Percentiles rank a stretch among this genome's conserved stretches.
Evolutionary conservation across 345 rosid genomes (phyloP).

Genomic region (Lepidium sativum): DNA sequence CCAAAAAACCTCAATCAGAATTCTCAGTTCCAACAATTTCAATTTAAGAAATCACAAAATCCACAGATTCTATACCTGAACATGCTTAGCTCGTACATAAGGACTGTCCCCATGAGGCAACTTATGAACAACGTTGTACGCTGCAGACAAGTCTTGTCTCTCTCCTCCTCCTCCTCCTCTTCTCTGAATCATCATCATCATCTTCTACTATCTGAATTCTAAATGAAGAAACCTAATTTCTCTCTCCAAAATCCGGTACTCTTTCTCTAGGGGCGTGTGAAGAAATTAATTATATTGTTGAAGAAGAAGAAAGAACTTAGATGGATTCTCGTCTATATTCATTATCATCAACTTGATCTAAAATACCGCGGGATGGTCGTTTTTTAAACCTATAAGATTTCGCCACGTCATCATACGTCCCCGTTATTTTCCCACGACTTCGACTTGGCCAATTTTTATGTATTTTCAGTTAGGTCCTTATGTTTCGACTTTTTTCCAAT

Average conservation of each 20-base stretch:
- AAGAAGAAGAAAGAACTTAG: constrained; percentile 31
- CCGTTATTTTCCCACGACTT: constrained; percentile 20
- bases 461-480: not conserved
- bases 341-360: constrained; percentile 11
- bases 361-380: constrained; percentile 19
- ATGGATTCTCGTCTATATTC: not conserved
- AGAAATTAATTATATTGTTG: constrained; percentile 7
- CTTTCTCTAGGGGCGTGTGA: not conserved
- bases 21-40: not conserved
- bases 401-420: constrained; percentile 16
- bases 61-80: constrained; percentile 41
- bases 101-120: constrained; percentile 85
- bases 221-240: not conserved
- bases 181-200: constrained; percentile 22
- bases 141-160: constrained; percentile 21
- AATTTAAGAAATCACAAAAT: not conserved
- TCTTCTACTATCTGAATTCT: not conserved
- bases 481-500: not conserved
- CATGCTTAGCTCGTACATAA: constrained; percentile 81
- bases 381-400: not conserved
- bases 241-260: constrained; percentile 1
- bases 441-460: constrained; percentile 10
- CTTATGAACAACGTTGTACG: constrained; percentile 58
- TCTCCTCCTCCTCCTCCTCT: constrained; percentile 31
- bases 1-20: not conserved